These are phyloP conservation scores for Lycium barbarum DNA, from an alignment of 257 asterid species.

Conservation along the genomic window DNA sequence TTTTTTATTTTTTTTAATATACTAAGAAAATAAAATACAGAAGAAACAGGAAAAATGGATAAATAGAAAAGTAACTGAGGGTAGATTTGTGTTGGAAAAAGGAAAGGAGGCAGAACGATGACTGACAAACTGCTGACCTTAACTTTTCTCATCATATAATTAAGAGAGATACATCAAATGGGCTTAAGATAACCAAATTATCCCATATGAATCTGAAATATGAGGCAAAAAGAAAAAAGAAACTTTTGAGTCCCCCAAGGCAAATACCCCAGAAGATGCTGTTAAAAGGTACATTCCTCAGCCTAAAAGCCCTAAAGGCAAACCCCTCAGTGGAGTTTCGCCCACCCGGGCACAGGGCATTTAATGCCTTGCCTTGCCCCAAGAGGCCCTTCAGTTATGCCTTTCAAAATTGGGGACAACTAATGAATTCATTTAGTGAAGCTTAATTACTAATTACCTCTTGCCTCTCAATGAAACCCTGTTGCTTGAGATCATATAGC, in stretches of 20 bases:
- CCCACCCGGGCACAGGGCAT: neutral
- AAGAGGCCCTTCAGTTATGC: neutral
- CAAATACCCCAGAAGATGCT: neutral
- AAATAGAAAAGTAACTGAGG: neutral
- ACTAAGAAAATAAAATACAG: neutral
- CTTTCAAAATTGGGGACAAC: neutral
- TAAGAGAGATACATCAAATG: neutral
- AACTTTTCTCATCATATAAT: neutral
- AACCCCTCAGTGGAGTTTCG: neutral
- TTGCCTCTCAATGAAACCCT: slow-evolving; percentile 97
- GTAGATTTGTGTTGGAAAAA: neutral
- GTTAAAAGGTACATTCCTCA: neutral
- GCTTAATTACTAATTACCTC: slow-evolving; percentile 75
- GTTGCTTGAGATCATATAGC: slow-evolving; percentile 98
- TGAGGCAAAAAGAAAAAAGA: neutral
- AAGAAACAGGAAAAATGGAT: neutral
- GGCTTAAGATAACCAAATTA: neutral
- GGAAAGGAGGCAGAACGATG: neutral
- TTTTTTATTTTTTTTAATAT: neutral
- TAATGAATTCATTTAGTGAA: neutral
- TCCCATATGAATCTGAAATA: neutral
- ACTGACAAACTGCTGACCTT: neutral
- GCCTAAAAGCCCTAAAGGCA: neutral
- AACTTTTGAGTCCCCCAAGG: neutral
- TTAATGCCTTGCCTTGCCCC: neutral